Evolutionary conservation across 495 filamentous ascomycete species (phyloP), one percentile per base, ranked within the genome.

Genomic region (Podospora pseudocomata): DNA sequence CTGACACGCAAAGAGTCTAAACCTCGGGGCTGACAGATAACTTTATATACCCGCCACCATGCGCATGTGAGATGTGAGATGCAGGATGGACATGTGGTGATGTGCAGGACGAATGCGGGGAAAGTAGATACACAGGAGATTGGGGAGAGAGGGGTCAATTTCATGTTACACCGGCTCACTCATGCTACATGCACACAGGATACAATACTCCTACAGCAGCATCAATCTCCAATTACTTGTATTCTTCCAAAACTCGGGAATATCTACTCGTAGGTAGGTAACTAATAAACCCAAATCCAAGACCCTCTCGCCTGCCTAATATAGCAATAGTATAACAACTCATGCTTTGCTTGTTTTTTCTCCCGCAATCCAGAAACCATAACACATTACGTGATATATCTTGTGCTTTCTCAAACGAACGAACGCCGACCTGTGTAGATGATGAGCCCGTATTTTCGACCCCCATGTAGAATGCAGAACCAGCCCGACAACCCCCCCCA

Each of bases 371-470:
- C n/a, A 58, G 55, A 58, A 58, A 58, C 55, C 55, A 58, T 58
- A 58, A 58, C n/a, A 58, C 55, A 58, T 58, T 58, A 23, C 55
- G 55, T 49, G 39, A 49, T 19, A 58, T 58, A 58, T 58, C 55
- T 58, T 58, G 16, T 58, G 9, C 39, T 16, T 39, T 11, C 39
- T 49, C 39, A 16, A 49, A 49, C 15, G 39, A 49, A 49, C 13
- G 39, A 49, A 49, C 39, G 39, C 39, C 39, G 13, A 49, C 39
- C 39, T 49, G 39, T 32, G 30, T 32, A 49, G 7, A 49, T 49
- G 39, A 49, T 49, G 39, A 49, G 39, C 39, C 39, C 39, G 7
- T 49, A 49, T 49, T 49, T 49, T 49, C 9, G 4, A 11, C 7
- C 39, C 39, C 18, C 20, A 28, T 39, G 27, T 32, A 20, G 27